Evolutionary conservation across 495 filamentous ascomycete species (phyloP), one percentile per base, ranked within the genome.

Genomic region (Pseudomonodictys pantanalensis): DNA sequence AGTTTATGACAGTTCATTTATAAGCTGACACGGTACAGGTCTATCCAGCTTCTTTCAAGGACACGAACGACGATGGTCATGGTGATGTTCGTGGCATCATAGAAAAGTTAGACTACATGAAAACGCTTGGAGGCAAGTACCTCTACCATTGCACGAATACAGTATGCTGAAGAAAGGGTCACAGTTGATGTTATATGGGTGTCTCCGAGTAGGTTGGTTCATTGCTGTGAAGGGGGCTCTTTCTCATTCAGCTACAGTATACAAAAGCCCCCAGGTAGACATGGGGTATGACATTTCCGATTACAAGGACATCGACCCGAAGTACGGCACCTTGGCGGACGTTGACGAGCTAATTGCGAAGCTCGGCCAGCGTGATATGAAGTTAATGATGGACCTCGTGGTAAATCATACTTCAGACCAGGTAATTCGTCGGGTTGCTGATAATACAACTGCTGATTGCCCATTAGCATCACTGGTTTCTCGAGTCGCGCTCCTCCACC

Each of bases 381-480:
- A 73, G 10, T 65, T 82, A 22, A 73, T 84, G 28, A 75, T 83
- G 51, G 79, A 82, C 44, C 66, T 83, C 2, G 81, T 83, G 0
- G 72, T 83, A 29, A 84, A 83, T 56, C 81, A 84, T 50, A 84
- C 81, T 11, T 77, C 73, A 0, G 69, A 82, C 55, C 65, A 80
- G 15, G 38, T 42, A 42, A 63, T 80, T 82, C 59, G 68, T 64
- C 1, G 82, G 80, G 80, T 83, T 83, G 69, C 62, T 70, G n/a
- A n/a, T n/a, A n/a, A n/a, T n/a, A n/a, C n/a, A n/a, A n/a, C n/a
- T n/a, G n/a, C n/a, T n/a, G n/a, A n/a, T n/a, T n/a, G 26, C 33
- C 35, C n/a, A 25, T 35, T 58, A 82, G 66, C 82, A 85, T 60
- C 67, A 67, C 5, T 85, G 82, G 82, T 84, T 85, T 71, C 63